Conservation (phyloP, 2,329 filamentous ascomycete species). For the Scedosporium dehoogii region DNA sequence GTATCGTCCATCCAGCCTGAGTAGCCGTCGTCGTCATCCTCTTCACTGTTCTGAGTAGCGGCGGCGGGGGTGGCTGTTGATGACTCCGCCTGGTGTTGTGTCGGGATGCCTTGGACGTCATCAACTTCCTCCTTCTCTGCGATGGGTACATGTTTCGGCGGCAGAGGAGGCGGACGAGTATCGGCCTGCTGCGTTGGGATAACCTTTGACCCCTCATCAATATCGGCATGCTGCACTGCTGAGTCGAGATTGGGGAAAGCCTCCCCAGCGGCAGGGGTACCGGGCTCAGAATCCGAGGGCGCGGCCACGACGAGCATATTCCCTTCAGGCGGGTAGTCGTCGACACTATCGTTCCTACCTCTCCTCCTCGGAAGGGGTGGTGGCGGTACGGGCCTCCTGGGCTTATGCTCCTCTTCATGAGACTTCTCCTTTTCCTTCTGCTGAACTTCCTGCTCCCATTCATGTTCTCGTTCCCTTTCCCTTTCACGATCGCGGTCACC, state of each 20-base stretch:
- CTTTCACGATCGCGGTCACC: constrained; percentile 12
- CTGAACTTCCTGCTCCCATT: constrained; percentile 9
- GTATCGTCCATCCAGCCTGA: constrained; percentile 19
- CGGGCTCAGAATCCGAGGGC: constrained; percentile 51
- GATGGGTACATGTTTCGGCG: too few species aligned
- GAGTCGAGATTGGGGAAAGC: neutral
- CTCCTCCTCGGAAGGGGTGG: constrained; percentile 40
- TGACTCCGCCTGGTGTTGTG: too few species aligned
- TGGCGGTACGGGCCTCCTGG: constrained; percentile 13
- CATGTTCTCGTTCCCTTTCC: constrained; percentile 18
- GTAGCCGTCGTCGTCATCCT: constrained; percentile 14
- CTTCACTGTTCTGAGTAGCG: constrained; percentile 3
- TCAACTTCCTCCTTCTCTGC: too few species aligned
- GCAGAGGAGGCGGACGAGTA: too few species aligned
- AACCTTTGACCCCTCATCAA: neutral
- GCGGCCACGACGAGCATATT: constrained; percentile 55
- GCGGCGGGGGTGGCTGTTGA: too few species aligned
- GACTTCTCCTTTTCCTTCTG: neutral
- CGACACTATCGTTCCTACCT: constrained; percentile 23
- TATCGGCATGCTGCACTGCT: too few species aligned
- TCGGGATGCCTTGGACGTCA: too few species aligned
- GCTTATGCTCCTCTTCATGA: neutral
- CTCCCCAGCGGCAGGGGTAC: constrained; percentile 31
- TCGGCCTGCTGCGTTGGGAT: too few species aligned
- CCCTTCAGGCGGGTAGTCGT: constrained; percentile 31